These are phyloP conservation scores for Populus ilicifolia DNA, from an alignment of 345 rosid species.

Conservation along the genomic window DNA sequence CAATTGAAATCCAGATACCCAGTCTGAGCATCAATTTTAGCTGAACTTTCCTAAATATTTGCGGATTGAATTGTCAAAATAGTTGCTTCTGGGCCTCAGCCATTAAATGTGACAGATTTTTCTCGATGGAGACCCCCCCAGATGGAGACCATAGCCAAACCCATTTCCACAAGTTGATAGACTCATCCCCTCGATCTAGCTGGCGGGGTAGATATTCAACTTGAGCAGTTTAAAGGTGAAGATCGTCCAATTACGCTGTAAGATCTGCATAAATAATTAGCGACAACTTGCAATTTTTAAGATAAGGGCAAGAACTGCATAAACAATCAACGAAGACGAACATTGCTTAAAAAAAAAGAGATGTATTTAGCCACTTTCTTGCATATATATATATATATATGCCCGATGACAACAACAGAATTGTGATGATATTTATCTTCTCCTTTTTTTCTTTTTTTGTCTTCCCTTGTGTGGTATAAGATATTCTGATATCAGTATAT, in stretches of 20 bases:
- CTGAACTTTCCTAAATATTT: not conserved
- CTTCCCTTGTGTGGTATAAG: no score
- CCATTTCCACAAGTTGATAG: conserved; percentile 12
- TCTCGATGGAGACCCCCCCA: conserved; percentile 11
- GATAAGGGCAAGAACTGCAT: not conserved
- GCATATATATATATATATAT: no score
- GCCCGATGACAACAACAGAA: no score
- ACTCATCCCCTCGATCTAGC: conserved; percentile 6
- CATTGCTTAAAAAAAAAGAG: not conserved
- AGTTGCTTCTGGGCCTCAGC: conserved; percentile 1
- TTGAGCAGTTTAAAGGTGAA: not conserved
- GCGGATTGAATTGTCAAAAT: not conserved
- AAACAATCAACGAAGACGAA: not conserved
- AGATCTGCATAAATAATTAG: not conserved
- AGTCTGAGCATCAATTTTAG: not conserved
- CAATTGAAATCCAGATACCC: not conserved
- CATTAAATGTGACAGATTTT: conserved; percentile 13
- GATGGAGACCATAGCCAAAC: conserved; percentile 1
- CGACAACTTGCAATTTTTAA: not conserved
- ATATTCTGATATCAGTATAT: no score
- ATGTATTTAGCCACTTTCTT: not conserved
- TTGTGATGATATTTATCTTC: no score
- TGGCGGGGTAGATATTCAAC: not conserved
- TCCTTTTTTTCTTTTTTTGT: no score
- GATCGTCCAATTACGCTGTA: not conserved